Evolutionary conservation across 2,329 filamentous ascomycete genomes (phyloP).

Genomic region (Beauveria sp.): DNA sequence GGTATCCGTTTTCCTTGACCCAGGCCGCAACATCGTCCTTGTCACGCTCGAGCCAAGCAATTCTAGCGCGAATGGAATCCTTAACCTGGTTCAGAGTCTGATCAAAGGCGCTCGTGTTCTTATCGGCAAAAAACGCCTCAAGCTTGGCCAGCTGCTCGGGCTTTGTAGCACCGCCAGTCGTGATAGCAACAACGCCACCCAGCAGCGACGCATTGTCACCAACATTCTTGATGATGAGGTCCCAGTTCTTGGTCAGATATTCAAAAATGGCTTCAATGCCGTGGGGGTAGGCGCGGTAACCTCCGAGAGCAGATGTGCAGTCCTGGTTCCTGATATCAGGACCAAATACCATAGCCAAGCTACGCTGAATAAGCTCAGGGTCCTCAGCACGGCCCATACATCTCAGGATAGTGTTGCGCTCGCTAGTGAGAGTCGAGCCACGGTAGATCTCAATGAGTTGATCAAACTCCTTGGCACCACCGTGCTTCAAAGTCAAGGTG

Average conservation of each 20-base stretch:
- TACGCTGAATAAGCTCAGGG: constrained; percentile 72
- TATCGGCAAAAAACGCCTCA: constrained; percentile 70
- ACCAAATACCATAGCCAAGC: constrained; percentile 65
- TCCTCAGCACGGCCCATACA: constrained; percentile 71
- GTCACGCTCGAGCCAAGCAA: constrained; percentile 72
- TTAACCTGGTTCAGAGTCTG: constrained; percentile 83
- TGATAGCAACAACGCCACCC: constrained; percentile 74
- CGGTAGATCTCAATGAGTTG: constrained; percentile 68
- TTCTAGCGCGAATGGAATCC: constrained; percentile 78
- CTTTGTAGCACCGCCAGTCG: constrained; percentile 72
- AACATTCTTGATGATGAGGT: constrained; percentile 69
- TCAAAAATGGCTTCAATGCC: constrained; percentile 74
- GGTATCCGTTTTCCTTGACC: constrained; percentile 28
- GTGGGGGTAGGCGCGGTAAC: constrained; percentile 66
- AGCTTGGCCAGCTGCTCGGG: constrained; percentile 68
- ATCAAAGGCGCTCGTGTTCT: constrained; percentile 80
- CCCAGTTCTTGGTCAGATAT: constrained; percentile 87
- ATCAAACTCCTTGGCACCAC: constrained; percentile 65
- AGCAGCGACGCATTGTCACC: constrained; percentile 84
- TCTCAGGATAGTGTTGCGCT: constrained; percentile 86
- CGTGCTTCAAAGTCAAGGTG: constrained; percentile 73
- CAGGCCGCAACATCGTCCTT: constrained; percentile 61
- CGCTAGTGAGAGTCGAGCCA: constrained; percentile 59
- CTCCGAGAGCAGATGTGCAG: constrained; percentile 79
- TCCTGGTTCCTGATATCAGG: constrained; percentile 90